Evolutionary conservation across 371 early-diverging fungal genomes (phyloP), one percentile per base, ranked within the genome.

Genomic region (Coemansia sp.): DNA sequence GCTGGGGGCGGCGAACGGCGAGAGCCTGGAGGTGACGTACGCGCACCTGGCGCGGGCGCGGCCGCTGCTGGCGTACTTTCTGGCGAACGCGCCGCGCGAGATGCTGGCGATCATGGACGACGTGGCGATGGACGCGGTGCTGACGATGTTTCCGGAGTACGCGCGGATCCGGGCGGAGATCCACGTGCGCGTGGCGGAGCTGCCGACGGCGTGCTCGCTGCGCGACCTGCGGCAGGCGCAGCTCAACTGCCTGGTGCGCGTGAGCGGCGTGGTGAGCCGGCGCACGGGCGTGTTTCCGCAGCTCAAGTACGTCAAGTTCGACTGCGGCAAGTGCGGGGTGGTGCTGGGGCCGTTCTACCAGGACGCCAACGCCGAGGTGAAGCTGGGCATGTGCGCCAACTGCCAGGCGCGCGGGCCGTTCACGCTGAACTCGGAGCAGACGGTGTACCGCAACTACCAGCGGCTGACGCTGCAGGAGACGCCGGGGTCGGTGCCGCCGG

Each of bases 241-340:
- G 50, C 85, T 99, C 55, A 97, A 96, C 30, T 82, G 90, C 50
- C 85, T 99, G 51, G 81, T 92, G 43, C 85, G 90, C 39, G 86
- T 99, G 55, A 87, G 88, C 53, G 99, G 99, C 45, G 99, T 99
- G 4, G 98, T 99, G 5, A 99, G 99, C 7, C 85, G 99, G 30
- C 98, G 99, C 0, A 92, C 95, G 32, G 98, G 98, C 77, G 98
- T 99, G 9, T 84, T 98, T 20, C 99, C 99, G 16, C 99, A 99
- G 83, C 86, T 99, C n/a, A 60, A 94, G 26, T 86, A 81, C 65
- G 99, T 96, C 20, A 88, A 94, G 6, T 99, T 99, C 82, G 83
- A 85, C 32, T 99, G 99, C 82, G 79, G 83, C 51, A 91, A 92
- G 55, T 99, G 99, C 81, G 85, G 86, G 58, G 89, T 99, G 32